Conservation (phyloP, 2,329 filamentous ascomycete species). For the Diaporthe longicolla region DNA sequence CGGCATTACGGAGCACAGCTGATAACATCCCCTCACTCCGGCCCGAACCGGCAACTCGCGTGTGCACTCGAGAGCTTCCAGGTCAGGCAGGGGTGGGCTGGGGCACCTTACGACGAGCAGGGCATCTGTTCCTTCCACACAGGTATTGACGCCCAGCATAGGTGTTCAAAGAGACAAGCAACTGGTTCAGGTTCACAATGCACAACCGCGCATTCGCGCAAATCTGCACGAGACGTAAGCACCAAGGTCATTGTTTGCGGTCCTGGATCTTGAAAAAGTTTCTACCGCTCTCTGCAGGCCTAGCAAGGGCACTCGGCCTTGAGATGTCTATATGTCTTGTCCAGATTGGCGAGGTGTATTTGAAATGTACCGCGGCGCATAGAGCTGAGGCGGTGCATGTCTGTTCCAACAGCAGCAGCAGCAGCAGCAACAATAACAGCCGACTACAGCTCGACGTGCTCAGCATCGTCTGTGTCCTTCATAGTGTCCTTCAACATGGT, state of each 20-base stretch:
- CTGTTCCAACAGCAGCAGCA: too few species aligned
- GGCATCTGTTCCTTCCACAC: not conserved
- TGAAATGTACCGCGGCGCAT: not conserved
- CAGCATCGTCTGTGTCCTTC: conserved; percentile 68
- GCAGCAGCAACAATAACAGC: not conserved
- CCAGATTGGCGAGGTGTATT: not conserved
- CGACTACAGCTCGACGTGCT: conserved; percentile 72
- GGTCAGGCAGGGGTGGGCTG: not conserved
- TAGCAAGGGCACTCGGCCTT: not conserved
- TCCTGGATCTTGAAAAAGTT: too few species aligned
- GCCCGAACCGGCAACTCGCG: conserved; percentile 25
- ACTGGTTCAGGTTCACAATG: too few species aligned
- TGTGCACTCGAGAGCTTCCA: not conserved
- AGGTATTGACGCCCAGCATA: not conserved
- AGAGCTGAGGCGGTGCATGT: not conserved
- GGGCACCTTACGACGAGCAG: not conserved
- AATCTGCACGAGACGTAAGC: not conserved
- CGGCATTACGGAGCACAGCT: not conserved
- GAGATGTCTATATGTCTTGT: not conserved
- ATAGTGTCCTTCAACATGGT: conserved; percentile 60
- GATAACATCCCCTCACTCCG: not conserved
- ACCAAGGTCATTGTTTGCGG: not conserved
- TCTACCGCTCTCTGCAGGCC: not conserved
- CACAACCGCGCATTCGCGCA: not conserved
- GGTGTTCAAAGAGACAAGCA: not conserved